Evolutionary conservation across 2,329 filamentous ascomycete species (phyloP).

Genomic region (Acephala macrosclerotiorum): DNA sequence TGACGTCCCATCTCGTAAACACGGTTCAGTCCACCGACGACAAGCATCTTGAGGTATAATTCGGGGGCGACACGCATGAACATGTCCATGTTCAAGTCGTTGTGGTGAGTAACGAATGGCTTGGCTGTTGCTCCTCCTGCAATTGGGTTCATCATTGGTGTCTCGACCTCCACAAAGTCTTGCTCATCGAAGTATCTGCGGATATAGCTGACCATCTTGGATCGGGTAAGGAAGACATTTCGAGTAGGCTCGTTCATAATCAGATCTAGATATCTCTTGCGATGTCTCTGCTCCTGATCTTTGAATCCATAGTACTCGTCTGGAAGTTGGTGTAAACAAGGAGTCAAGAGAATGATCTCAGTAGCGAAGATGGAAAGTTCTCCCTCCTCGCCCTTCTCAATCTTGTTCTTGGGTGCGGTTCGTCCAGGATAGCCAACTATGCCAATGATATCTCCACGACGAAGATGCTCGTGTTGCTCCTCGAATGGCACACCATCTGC

Average conservation of each 20-base stretch:
- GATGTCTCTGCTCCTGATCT: slow-evolving; percentile 91
- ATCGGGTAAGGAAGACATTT: slow-evolving; percentile 82
- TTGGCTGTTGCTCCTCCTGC: slow-evolving; percentile 95
- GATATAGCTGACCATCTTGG: slow-evolving; percentile 89
- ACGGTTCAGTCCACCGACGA: slow-evolving; percentile 91
- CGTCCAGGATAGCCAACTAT: slow-evolving; percentile 84
- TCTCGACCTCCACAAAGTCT: slow-evolving; percentile 94
- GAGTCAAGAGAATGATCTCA: slow-evolving; percentile 85
- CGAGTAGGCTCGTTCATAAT: slow-evolving; percentile 91
- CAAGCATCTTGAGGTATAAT: slow-evolving; percentile 92
- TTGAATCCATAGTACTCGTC: slow-evolving; percentile 94
- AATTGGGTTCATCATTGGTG: slow-evolving; percentile 96
- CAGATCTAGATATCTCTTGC: slow-evolving; percentile 92
- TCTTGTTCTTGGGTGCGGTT: slow-evolving; percentile 90
- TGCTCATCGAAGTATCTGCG: slow-evolving; percentile 85
- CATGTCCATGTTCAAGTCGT: slow-evolving; percentile 93
- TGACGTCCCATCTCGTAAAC: slow-evolving; percentile 97
- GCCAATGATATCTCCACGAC: slow-evolving; percentile 92
- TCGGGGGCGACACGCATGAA: slow-evolving; percentile 96
- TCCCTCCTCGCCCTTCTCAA: slow-evolving; percentile 77
- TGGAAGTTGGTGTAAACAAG: slow-evolving; percentile 90
- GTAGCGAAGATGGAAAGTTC: slow-evolving; percentile 94
- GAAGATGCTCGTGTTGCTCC: slow-evolving; percentile 87
- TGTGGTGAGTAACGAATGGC: slow-evolving; percentile 95
- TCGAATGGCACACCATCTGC: slow-evolving; percentile 75